Evolutionary conservation across 768 basidiomycete genomes (phyloP).

Genomic region (Hypholoma fasciculare): DNA sequence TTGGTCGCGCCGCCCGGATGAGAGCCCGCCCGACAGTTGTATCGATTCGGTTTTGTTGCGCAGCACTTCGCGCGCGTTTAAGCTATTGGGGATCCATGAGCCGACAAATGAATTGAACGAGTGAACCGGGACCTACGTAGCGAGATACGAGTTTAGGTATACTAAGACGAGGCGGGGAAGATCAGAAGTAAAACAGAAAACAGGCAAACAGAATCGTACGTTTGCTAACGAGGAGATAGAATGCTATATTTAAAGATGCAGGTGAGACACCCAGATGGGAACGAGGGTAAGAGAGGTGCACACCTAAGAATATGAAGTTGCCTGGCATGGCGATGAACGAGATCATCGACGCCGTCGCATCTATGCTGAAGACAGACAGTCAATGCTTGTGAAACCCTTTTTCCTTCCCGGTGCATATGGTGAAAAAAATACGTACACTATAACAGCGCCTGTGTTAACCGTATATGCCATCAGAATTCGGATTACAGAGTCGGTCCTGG

Average conservation of each 20-base stretch:
- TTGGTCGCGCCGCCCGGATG: constrained; percentile 13
- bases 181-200: background rate
- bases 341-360: constrained; percentile 46
- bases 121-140: constrained; percentile 27
- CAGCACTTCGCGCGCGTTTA: constrained; percentile 47
- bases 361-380: constrained; percentile 32
- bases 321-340: constrained; percentile 51
- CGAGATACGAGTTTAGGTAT: constrained; percentile 58
- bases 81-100: constrained; percentile 19
- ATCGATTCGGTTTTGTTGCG: constrained; percentile 39
- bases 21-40: constrained; percentile 39
- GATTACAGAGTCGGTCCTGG: constrained; percentile 53
- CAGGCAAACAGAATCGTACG: constrained; percentile 29
- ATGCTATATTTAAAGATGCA: constrained; percentile 24
- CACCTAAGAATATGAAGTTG: constrained; percentile 54
- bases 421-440: constrained; percentile 23
- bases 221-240: constrained; percentile 55
- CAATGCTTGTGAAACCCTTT: background rate
- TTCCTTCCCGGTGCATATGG: background rate
- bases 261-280: background rate
- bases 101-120: background rate
- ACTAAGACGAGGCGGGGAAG: constrained; percentile 28
- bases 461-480: constrained; percentile 49
- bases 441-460: constrained; percentile 53
- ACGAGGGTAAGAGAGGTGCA: constrained; percentile 4